A percentile compares a stretch with the other conserved stretches of the same genome.
Conservation (phyloP, 768 basidiomycete genomes). For the Boletus bicolor region DNA sequence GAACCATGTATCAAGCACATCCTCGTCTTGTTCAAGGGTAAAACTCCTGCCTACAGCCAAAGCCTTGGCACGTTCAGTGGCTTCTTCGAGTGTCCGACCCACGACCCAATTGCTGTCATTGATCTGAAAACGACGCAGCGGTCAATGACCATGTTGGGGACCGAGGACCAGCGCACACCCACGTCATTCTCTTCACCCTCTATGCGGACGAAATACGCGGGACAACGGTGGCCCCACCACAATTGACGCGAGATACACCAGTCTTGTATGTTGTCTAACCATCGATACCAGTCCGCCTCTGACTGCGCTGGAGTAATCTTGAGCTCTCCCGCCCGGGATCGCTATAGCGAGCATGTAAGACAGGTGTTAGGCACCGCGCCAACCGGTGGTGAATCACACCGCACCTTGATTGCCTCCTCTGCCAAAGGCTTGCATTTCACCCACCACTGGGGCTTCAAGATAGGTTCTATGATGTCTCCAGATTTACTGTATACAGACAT, state of each 20-base stretch:
- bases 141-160: neutral
- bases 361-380: neutral
- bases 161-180: conserved; percentile 18
- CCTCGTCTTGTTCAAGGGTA: conserved; percentile 87
- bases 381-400: neutral
- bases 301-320: conserved; percentile 78
- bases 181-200: conserved; percentile 74
- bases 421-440: conserved; percentile 90
- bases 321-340: conserved; percentile 85
- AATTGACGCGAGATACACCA: conserved; percentile 99
- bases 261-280: conserved; percentile 93
- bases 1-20: conserved; percentile 99
- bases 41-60: conserved; percentile 68
- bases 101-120: conserved; percentile 90
- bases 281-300: conserved; percentile 93
- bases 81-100: conserved; percentile 75
- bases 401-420: conserved; percentile 81
- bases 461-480: conserved; percentile 91
- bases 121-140: conserved; percentile 35
- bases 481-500: conserved; percentile 64
- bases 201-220: conserved; percentile 88
- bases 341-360: conserved; percentile 41
- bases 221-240: conserved; percentile 98
- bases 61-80: conserved; percentile 65
- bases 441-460: conserved; percentile 99